Base-by-base conservation (phyloP, 2,329 filamentous ascomycete species). In the Claviceps sp. region DNA sequence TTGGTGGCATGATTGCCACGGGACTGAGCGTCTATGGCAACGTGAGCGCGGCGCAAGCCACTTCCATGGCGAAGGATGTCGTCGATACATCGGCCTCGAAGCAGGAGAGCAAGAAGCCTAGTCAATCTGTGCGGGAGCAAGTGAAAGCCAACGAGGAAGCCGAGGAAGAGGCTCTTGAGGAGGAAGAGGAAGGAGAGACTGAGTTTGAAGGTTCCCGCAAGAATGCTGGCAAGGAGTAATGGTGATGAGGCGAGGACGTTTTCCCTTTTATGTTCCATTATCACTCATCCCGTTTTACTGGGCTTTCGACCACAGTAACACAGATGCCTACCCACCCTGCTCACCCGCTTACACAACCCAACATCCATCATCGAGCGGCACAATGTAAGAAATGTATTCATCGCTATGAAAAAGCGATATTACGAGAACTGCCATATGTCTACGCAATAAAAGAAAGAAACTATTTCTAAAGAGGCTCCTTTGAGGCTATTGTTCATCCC, bases 1-100 rank as follows among this genome's bases (percentile, higher is more conserved):
- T 98, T 60, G 85, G 89, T 51, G 82, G 88, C 59, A 95, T 98
- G 90, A 97, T 98, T 67, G 90, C 93, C 41, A 94, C 88, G 17
- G 93, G 90, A 2, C 83, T 98, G 75, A 86, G 89, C 51, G 90
- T 98, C 17, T 98, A 95, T 67, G 89, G 91, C 54, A 96, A 95
- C 67, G 87, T 98, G 45, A 89, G 82, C 60, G 81, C 91, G 62
- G 80, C 84, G 1, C 89, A 95, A 69, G 80, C 81, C 26, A 84
- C 80, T 64, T 74, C 75, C 11, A 76, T 87, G 67, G 80, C 82
- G 5, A 75, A 75, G 57, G 74, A 75, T 60, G 54, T 71, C 2
- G 62, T 76, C 19, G 68, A 67, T 44, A 48, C 58, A 6, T 54
- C 56, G 47, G 56, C 52, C 22, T 52, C 57, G 50, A 54, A 56